Base-by-base conservation (phyloP, 176 grass and related monocot genomes). In the Rhynchospora pubera region DNA sequence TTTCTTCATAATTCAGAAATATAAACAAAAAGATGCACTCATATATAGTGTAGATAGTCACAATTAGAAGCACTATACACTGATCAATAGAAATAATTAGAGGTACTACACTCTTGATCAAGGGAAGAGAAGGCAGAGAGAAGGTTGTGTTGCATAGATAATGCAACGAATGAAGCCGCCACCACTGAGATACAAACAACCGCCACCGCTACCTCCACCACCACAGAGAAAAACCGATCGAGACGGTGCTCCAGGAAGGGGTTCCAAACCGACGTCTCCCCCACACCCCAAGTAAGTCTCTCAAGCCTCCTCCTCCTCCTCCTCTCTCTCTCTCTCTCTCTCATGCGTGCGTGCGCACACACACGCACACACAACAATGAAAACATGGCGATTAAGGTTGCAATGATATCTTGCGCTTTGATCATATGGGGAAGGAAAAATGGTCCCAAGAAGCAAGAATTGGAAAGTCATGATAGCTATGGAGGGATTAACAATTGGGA, bases 201-300 rank as follows among this genome's bases (percentile, higher is more conserved):
- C 47, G n/a, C 82, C 45, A 10, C 64, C n/a, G 15, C 71, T 22
- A 9, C 79, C 79, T 63, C 16, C 60, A 39, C 67, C 55, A 6
- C 87, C 62, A 55, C 78, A 19, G 88, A 67, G 46, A 84, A 74
- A 46, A 26, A 80, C 0, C 0, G 61, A 79, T 79, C 23, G 19
- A 79, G 26, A 50, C 13, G 34, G 45, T 13, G 4, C n/a, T 50
- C 3, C 21, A 0, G 44, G 79, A 12, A 65, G 62, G 48, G 4
- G 75, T 15, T 81, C 80, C 83, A 90, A 86, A 80, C 88, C 86
- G 15, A 9, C 58, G 16, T 85, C 87, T 30, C 72, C 85, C 15
- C 59, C 18, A 10, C 45, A 90, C 5, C 12, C 84, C 6, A 43
- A 55, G 91, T 93, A 66, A 66, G 84, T 64, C 8, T 34, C 7